Base-by-base conservation (phyloP, 208 protist genomes). In the Leishmania guyanensis region DNA sequence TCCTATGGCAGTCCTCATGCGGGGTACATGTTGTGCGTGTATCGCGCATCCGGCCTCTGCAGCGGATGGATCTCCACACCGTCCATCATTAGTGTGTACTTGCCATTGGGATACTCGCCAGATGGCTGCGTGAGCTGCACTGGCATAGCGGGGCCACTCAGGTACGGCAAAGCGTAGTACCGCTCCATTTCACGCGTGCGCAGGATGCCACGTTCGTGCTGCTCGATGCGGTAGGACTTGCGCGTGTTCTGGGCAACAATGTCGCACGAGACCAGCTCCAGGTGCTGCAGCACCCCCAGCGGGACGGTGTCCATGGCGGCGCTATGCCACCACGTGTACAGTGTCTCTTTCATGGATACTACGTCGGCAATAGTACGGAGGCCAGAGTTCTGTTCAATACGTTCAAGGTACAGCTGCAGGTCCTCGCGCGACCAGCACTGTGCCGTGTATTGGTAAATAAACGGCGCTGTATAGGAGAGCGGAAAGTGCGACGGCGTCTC, bases 371-470 rank as follows among this genome's bases (percentile, higher is more conserved):
- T 93, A 17, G 86, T 92, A 58, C 80, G 83, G 39, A 93, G 66
- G 16, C 85, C 84, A 14, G 89, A 89, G 33, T 72, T 75, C 65
- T 87, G 84, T 76, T 87, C 85, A 62, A 96, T 85, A 51, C 80
- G 65, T 64, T 87, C 88, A n/a, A 96, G 82, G 75, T 92, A 86
- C 1, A 51, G 26, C 65, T 86, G 78, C 66, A 94, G 80, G 43
- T 89, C 83, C 60, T 82, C 79, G n/a, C 58, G 74, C 10, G 87
- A 86, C 91, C 93, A 96, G 65, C 91, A 81, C 50, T 88, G 89
- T 1, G 82, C 82, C 5, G 90, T 92, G 87, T 96, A 94, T 76
- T 91, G 90, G 69, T 96, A 88, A 71, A 96, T 94, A 80, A 96
- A 94, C 8, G 90, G 87, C 0, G 85, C 87, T 53, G 91, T 89